Evolutionary conservation across 345 rosid species (phyloP).

Genomic region (Linum trigynum): DNA sequence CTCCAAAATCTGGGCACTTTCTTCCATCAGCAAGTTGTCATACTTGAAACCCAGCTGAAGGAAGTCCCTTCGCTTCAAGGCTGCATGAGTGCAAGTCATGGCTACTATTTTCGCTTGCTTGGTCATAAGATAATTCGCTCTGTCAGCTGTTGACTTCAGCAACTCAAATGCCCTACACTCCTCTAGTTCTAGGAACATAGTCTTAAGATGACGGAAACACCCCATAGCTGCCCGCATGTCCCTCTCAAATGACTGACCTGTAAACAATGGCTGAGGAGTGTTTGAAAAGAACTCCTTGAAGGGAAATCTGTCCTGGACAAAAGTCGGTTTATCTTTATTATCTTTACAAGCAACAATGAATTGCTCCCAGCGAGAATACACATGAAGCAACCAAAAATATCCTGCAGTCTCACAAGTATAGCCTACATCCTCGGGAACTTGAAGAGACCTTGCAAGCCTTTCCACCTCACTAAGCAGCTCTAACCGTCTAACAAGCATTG

Average conservation of each 20-base stretch:
- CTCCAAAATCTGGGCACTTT: conserved; percentile 97
- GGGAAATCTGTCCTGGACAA: conserved; percentile 79
- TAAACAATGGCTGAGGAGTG: conserved; percentile 70
- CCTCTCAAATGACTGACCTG: conserved; percentile 76
- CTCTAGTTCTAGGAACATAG: conserved; percentile 95
- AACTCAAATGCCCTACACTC: conserved; percentile 98
- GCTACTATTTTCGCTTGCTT: conserved; percentile 99
- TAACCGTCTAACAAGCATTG: conserved; percentile 93
- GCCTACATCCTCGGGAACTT: conserved; percentile 93
- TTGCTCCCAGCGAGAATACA: conserved; percentile 93
- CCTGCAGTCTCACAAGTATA: conserved; percentile 99
- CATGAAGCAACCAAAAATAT: conserved; percentile 97
- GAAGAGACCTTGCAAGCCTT: conserved; percentile 91
- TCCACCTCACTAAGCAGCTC: conserved; percentile 91
- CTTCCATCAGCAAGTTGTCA: conserved; percentile 98
- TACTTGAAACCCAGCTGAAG: conserved; percentile 96
- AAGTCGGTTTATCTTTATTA: conserved; percentile 63
- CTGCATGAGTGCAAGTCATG: conserved; percentile 99
- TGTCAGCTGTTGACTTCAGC: conserved; percentile 97
- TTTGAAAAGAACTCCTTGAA: conserved; percentile 83
- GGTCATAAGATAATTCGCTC: conserved; percentile 96
- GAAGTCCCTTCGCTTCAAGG: conserved; percentile 92
- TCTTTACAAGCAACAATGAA: conserved; percentile 82
- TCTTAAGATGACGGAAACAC: conserved; percentile 84
- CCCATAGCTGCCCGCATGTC: conserved; percentile 96